phyloP scores from a whole-genome alignment of 352 stramenopile species.

The Elongisporangium undulatum region DNA sequence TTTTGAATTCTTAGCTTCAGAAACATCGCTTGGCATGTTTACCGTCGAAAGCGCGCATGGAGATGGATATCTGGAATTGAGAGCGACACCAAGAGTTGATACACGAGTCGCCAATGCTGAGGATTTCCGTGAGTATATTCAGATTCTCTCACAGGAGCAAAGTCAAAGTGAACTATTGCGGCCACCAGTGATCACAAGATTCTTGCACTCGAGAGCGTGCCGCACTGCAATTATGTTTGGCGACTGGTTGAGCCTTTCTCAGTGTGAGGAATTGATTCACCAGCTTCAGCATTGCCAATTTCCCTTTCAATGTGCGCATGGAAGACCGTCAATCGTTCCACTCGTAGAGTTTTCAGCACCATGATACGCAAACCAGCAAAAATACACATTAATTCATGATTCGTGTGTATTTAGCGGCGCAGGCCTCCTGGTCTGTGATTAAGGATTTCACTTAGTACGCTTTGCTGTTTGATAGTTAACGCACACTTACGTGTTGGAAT shows the following conservation, averaged over 20 bases:
- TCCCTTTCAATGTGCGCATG: constrained; percentile 91
- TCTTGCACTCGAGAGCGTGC: constrained; percentile 87
- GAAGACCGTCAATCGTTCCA: constrained; percentile 85
- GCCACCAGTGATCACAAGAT: constrained; percentile 72
- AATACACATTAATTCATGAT: neutral
- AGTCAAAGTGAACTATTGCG: constrained; percentile 28
- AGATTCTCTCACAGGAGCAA: constrained; percentile 34
- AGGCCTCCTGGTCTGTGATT: no score
- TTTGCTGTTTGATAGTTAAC: no score
- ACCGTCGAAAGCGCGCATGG: constrained; percentile 5
- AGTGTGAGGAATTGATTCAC: constrained; percentile 71
- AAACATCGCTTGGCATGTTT: constrained; percentile 3
- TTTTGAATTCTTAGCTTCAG: constrained; percentile 24
- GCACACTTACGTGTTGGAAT: constrained; percentile 11
- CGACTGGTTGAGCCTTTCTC: constrained; percentile 60
- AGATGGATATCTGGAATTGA: constrained; percentile 21
- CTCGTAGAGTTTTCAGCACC: constrained; percentile 54
- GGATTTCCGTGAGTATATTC: constrained; percentile 87
- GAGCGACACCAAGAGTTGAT: constrained; percentile 63
- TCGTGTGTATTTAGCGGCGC: no score
- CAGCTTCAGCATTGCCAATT: constrained; percentile 72
- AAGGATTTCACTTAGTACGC: no score
- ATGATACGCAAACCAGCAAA: neutral
- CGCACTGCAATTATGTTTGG: constrained; percentile 93
- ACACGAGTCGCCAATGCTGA: constrained; percentile 48